Percentiles rank a stretch among this genome's conserved stretches.
Conservation (phyloP, 1,284 basidiomycete genomes). For the Pseudomicrostroma phylloplanum region DNA sequence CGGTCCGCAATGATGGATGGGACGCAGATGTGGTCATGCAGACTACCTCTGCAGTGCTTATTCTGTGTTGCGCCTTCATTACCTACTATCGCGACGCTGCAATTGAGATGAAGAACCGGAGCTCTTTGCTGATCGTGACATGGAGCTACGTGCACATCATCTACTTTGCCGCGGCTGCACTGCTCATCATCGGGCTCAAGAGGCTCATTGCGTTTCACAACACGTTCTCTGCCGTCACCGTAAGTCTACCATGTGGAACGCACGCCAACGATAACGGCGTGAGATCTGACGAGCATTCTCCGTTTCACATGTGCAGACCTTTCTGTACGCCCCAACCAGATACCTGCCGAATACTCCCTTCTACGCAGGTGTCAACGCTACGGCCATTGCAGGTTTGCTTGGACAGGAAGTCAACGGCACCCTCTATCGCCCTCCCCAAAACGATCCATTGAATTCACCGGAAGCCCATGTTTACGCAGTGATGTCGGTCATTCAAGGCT, state of each 20-base stretch:
- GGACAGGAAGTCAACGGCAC: too few relatives aligned
- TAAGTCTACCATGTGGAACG: not conserved
- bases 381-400: not conserved
- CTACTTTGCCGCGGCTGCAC: not conserved
- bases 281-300: not conserved
- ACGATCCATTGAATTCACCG: not conserved
- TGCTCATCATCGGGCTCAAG: not conserved
- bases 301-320: not conserved
- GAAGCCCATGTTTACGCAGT: not conserved
- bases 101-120: not conserved
- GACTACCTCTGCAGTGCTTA: not conserved
- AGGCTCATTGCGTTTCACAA: not conserved
- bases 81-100: not conserved
- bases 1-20: not conserved
- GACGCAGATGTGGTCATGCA: constrained; percentile 1
- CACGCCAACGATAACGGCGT: not conserved
- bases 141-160: constrained; percentile 3
- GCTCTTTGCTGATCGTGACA: not conserved
- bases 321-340: not conserved
- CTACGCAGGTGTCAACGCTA: not conserved
- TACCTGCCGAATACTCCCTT: not conserved
- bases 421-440: too few relatives aligned
- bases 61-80: not conserved
- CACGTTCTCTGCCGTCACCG: not conserved
- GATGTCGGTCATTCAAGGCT: not conserved